Evolutionary conservation across 148 eudicot species (phyloP), one percentile per base, ranked within the genome.

Genomic region (Cornus suecica): DNA sequence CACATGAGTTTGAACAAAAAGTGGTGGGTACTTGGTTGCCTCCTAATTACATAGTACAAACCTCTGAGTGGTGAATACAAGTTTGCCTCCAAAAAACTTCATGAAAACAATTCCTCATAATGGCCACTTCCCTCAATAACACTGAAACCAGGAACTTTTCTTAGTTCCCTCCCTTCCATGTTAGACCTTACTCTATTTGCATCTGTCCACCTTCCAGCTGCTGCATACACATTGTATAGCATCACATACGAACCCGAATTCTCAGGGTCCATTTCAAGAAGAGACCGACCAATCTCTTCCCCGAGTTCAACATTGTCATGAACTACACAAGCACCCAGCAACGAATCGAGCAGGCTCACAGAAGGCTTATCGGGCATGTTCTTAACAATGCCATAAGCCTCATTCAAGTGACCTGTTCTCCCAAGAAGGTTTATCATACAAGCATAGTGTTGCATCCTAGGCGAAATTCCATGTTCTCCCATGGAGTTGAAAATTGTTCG

Each of bases 391-490:
- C 74, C 83, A 70, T 82, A 88, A 32, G 94, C 94, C 85, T 90
- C 92, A 14, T 77, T 26, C 69, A 90, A 58, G 27, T 71, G 51
- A 29, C 94, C 94, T 56, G 78, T 82, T 86, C 94, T 78, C 48
- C 92, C 84, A 45, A 88, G 89, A 65, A 90, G 88, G 79, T 87
- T 87, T n/a, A 87, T 71, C 32, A 90, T 29, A 72, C 94, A 88
- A 32, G 85, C 85, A 74, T 80, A 87, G 68, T 90, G 94, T 69
- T 87, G 87, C 56, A 31, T 72, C 41, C 65, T 76, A 0, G 89
- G 92, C 45, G 42, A 41, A n/a, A 84, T 61, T 14, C 88, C 88
- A 65, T 80, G 52, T 6, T 56, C 66, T 37, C 79, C 42, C 94
- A 90, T 88, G 13, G 84, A 84, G 22, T 78, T 70, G 65, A 90